Evolutionary conservation across 441 rosid species (phyloP).

Genomic region (Eruca vesicaria): DNA sequence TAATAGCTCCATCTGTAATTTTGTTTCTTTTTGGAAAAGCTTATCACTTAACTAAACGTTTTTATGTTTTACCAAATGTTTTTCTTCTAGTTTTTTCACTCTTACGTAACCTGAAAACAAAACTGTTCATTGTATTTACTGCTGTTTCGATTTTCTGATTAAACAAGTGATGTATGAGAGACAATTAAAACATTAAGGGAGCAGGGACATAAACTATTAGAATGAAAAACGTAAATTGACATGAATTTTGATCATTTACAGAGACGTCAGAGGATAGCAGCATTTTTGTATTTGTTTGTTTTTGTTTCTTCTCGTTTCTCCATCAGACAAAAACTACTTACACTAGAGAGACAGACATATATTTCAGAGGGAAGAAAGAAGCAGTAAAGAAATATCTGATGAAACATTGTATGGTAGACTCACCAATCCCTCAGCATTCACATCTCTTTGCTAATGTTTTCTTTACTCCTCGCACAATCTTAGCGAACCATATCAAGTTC

Average conservation of each 20-base stretch:
- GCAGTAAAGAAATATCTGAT: slow-evolving; percentile 10
- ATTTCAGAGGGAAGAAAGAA: slow-evolving; percentile 13
- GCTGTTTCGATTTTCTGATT: background rate
- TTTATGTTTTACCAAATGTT: background rate
- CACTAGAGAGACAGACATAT: slow-evolving; percentile 27
- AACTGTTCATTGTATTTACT: background rate
- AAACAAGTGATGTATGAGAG: background rate
- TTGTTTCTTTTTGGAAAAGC: background rate
- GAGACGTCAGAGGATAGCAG: slow-evolving; percentile 33
- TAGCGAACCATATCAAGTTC: slow-evolving; percentile 49
- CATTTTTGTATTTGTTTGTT: slow-evolving; percentile 7
- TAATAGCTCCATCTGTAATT: background rate
- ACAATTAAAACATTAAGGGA: background rate
- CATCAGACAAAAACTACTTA: slow-evolving; percentile 41
- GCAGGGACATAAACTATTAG: slow-evolving; percentile 4
- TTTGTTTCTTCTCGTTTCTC: slow-evolving; percentile 22
- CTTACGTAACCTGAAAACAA: background rate
- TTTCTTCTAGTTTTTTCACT: background rate
- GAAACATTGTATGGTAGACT: background rate
- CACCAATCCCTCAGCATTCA: slow-evolving; percentile 35
- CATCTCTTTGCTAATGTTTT: slow-evolving; percentile 50
- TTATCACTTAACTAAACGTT: background rate
- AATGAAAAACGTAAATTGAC: slow-evolving; percentile 19
- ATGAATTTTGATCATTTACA: slow-evolving; percentile 36
- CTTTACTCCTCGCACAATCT: slow-evolving; percentile 46